Evolutionary conservation across 768 basidiomycete genomes (phyloP), one percentile per base, ranked within the genome.

Genomic region (Mrakia blollopis): DNA sequence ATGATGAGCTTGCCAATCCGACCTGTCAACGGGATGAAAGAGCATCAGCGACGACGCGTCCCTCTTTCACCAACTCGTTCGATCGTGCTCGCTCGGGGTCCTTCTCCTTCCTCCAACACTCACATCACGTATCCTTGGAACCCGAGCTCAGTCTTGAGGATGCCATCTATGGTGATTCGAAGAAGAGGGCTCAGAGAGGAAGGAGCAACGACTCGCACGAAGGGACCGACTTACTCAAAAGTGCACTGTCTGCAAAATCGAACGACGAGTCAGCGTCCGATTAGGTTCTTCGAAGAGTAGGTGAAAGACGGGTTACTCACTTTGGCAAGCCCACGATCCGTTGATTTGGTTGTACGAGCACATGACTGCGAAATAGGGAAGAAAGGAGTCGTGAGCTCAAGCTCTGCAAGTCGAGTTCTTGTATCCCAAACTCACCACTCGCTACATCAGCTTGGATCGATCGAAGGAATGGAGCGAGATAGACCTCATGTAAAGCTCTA

Each of bases 71-170:
- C 14, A 2, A 2, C 2, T 47, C 44, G 14, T 9, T n/a, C 44
- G 44, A 47, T 47, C 13, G 2, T 14, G 9, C 13, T 47, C 44
- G 9, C 14, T 14, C 14, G 7, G 9, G 2, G 44, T 10, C 44
- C 39, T 41, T 5, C 39, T 11, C 39, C 39, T 5, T 41, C 39
- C 11, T 41, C 44, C 44, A 14, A 47, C 2, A 25, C 13, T 23
- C 79, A 81, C 79, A 84, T 79, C 63, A 84, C 79, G 65, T 81
- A 82, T 89, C 77, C 87, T 85, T 90, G 90, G 86, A 92, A 93
- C 11, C 89, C 91, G 72, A 87, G 87, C 83, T 93, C 90, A 67
- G 86, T 84, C 84, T 92, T 92, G 77, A 92, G 85, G 23, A 93
- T 88, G 83, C 89, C 86, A 80, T 91, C 91, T 39, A 16, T 14